These are phyloP conservation scores for Zygosaccharomyces pseudobailii DNA, from an alignment of 1,139 yeast species.

Conservation along the genomic window DNA sequence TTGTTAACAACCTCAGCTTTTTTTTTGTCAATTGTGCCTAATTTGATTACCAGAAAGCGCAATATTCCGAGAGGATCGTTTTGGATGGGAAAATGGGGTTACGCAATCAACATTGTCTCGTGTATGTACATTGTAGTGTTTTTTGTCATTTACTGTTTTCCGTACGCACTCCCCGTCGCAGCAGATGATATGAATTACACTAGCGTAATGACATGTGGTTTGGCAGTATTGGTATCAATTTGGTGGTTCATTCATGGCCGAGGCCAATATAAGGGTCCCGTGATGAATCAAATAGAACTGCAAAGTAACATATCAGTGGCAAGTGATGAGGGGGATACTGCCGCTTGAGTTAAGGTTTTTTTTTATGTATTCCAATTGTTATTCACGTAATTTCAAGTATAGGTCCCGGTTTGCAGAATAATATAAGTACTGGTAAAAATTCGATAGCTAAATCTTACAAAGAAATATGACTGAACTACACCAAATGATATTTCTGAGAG, in stretches of 20 bases:
- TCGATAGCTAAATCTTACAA: no score
- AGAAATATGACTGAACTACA: no score
- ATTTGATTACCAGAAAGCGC: slow-evolving; percentile 2
- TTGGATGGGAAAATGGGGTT: slow-evolving; percentile 6
- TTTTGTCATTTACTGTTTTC: slow-evolving; percentile 10
- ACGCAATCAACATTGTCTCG: slow-evolving; percentile 5
- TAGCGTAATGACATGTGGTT: slow-evolving; percentile 7
- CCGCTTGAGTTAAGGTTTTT: no score
- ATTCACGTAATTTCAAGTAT: no score
- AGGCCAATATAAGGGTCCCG: not conserved
- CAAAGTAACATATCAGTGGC: not conserved
- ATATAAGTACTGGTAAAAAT: no score
- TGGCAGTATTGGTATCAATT: slow-evolving; percentile 5
- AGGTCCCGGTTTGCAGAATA: no score
- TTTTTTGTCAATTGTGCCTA: slow-evolving; percentile 4
- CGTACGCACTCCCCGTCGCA: slow-evolving; percentile 4
- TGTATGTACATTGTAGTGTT: slow-evolving; percentile 7
- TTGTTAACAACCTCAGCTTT: slow-evolving; percentile 6
- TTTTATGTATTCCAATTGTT: no score
- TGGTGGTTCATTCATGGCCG: slow-evolving; percentile 10
- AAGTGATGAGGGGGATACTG: not conserved
- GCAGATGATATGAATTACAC: slow-evolving; percentile 7
- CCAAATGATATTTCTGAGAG: no score
- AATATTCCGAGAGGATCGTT: slow-evolving; percentile 2
- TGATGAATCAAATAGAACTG: not conserved